Evolutionary conservation across 192 early-diverging fungal species (phyloP), one percentile per base, ranked within the genome.

Genomic region (Backusella sp.): DNA sequence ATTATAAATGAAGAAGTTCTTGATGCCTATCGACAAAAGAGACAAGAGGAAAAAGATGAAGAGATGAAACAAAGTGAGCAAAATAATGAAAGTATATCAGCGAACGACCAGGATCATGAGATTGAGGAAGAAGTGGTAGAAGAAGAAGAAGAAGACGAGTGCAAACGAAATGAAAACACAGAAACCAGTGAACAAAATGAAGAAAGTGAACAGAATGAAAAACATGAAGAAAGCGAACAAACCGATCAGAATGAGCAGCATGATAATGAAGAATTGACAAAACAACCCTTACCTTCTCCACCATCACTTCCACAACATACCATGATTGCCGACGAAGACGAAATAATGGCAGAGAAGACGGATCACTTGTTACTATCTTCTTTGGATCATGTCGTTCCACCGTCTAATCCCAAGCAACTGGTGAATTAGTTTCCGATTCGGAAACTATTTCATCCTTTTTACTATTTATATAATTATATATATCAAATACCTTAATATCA

Each of bases 361-460:
- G 66, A 68, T 68, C 56, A 62, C 12, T 28, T 62, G 11, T 26
- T 62, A 28, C 56, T 62, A 62, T 28, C 56, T 28, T 62, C 56
- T 3, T 28, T 62, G 26, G 26, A 62, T 62, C 56, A 62, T 26
- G 56, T 62, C 8, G 56, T 62, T 28, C 56, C 56, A n/a, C 26
- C 56, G 28, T 28, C 56, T 62, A 62, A 62, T 62, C 56, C 56
- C 3, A 62, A 62, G 12, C 56, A 62, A 62, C 23, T 62, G 26
- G 56, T 28, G 12, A 62, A 62, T 62, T 62, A 62, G 56, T 62
- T 62, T 62, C 56, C 56, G 56, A 62, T 3, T 62, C 56, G 56
- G 56, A 62, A 62, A 62, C 56, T 39, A 62, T 28, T 62, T 62
- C 9, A 62, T 62, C 53, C 53, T 56, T 17, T 17, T 32, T 32